Evolutionary conservation across 768 basidiomycete species (phyloP).

Genomic region (Boletus sp.): DNA sequence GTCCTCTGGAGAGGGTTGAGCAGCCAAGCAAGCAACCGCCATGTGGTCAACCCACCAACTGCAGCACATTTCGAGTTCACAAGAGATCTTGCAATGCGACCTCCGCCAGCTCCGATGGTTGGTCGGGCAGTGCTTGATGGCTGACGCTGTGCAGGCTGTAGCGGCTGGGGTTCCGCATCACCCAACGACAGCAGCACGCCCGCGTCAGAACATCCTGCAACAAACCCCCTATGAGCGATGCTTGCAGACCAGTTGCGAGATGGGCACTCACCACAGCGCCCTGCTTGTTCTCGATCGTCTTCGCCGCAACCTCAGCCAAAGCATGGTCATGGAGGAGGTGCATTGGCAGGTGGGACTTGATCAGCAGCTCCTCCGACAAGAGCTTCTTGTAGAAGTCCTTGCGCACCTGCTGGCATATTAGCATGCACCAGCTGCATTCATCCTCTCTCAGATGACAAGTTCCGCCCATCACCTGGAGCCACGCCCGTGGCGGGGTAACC

Average conservation of each 20-base stretch:
- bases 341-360: constrained; percentile 91
- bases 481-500: constrained; percentile 99
- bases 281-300: constrained; percentile 99
- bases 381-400: constrained; percentile 99
- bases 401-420: constrained; percentile 96
- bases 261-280: constrained; percentile 73
- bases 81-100: constrained; percentile 85
- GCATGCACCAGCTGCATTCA: constrained; percentile 85
- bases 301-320: constrained; percentile 96
- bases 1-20: constrained; percentile 50
- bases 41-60: constrained; percentile 53
- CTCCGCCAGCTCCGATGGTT: constrained; percentile 94
- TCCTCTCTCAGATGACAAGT: constrained; percentile 91
- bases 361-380: constrained; percentile 93
- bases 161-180: constrained; percentile 97
- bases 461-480: constrained; percentile 98
- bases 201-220: constrained; percentile 91
- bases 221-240: not conserved
- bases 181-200: constrained; percentile 97
- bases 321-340: constrained; percentile 95
- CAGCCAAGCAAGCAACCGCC: not conserved
- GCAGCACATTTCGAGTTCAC: constrained; percentile 94
- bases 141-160: constrained; percentile 94
- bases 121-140: constrained; percentile 93
- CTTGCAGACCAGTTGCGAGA: not conserved